Evolutionary conservation across 768 basidiomycete species (phyloP).

Genomic region (Cantharellus anzutake): DNA sequence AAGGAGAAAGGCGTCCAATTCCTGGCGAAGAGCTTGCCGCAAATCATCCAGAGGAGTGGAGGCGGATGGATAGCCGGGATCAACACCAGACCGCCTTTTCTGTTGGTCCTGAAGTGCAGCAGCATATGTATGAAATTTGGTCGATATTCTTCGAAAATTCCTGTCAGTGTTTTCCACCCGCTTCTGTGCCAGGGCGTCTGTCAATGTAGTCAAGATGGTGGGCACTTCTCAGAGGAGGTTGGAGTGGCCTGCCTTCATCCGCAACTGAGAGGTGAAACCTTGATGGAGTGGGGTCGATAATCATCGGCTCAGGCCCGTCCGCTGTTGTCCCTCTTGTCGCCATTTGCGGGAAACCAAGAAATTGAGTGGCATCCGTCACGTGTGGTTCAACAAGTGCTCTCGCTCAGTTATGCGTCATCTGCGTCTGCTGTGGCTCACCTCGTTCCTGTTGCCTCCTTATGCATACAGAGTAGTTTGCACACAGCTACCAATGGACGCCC

Average conservation of each 20-base stretch:
- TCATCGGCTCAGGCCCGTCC: not conserved
- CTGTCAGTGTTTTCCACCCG: constrained; percentile 54
- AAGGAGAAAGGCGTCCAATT: constrained; percentile 58
- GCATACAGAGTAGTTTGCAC: not conserved
- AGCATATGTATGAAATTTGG: constrained; percentile 14
- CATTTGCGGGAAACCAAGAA: not conserved
- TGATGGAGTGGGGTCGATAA: not conserved
- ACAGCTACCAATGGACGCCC: not conserved
- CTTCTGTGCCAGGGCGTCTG: constrained; percentile 63
- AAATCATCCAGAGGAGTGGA: constrained; percentile 33
- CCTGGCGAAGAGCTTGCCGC: constrained; percentile 58
- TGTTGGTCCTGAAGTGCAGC: constrained; percentile 20
- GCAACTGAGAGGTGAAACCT: no score
- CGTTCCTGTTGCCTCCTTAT: not conserved
- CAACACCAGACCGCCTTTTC: constrained; percentile 31
- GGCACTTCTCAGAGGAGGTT: no score
- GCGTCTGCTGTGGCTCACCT: not conserved
- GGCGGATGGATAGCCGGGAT: constrained; percentile 23
- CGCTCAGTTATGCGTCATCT: not conserved
- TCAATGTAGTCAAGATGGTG: no score
- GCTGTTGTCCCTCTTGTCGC: not conserved
- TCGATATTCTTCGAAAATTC: constrained; percentile 71
- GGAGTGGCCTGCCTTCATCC: no score
- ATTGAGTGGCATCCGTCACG: not conserved
- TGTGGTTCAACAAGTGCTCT: not conserved